Evolutionary conservation across 1,139 yeast genomes (phyloP).

Genomic region (Keqinozyma sinolaborantium): DNA sequence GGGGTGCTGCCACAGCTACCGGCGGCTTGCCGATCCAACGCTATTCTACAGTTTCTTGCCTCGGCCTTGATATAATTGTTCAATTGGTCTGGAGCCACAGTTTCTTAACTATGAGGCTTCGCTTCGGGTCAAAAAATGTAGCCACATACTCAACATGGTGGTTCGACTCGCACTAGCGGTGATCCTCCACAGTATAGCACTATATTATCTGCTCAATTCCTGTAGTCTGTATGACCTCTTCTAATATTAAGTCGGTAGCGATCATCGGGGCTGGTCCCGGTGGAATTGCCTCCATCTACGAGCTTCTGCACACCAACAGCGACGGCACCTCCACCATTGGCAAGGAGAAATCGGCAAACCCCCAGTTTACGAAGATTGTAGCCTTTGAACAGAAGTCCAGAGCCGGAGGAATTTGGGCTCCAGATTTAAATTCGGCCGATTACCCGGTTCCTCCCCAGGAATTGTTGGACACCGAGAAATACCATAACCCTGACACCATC

Average conservation of each 20-base stretch:
- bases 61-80: too few relatives aligned
- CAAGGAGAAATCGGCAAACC: slow-evolving; percentile 32
- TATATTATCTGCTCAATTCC: too few relatives aligned
- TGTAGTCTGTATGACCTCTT: too few relatives aligned
- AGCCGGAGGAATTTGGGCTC: slow-evolving; percentile 47
- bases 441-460: slow-evolving; percentile 20
- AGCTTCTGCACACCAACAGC: slow-evolving; percentile 24
- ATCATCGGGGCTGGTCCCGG: slow-evolving; percentile 70
- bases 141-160: too few relatives aligned
- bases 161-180: too few relatives aligned
- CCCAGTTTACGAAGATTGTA: slow-evolving; percentile 37
- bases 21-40: too few relatives aligned
- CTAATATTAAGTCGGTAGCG: slow-evolving; percentile 31
- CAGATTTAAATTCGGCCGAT: slow-evolving; percentile 15
- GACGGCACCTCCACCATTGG: slow-evolving; percentile 26
- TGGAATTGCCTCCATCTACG: slow-evolving; percentile 56
- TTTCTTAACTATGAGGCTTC: too few relatives aligned
- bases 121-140: too few relatives aligned
- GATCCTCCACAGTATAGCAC: too few relatives aligned
- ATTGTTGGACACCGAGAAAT: slow-evolving; percentile 12
- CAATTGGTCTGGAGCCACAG: too few relatives aligned
- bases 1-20: too few relatives aligned
- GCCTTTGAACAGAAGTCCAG: slow-evolving; percentile 40
- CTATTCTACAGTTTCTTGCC: too few relatives aligned
- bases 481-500: slow-evolving; percentile 17